Base-by-base conservation (phyloP, 768 basidiomycete species). In the Auricularia auricula-judae region DNA sequence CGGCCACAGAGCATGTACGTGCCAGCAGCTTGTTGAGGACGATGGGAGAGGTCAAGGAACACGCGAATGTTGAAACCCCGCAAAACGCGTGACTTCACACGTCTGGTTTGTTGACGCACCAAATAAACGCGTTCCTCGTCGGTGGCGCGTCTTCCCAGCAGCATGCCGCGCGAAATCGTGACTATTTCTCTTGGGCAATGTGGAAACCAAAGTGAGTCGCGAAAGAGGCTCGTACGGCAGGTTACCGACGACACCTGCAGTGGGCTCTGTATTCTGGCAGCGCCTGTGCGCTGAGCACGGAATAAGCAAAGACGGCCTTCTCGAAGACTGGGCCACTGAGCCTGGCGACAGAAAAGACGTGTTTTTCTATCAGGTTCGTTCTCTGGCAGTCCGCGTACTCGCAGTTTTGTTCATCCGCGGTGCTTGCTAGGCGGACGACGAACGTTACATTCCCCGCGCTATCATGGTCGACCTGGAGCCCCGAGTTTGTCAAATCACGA, bases 251-350 rank as follows among this genome's bases (percentile, higher is more conserved):
- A 64, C 64, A 58, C 34, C 56, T 65, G 54, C 53, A 98, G 96
- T 98, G 87, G 93, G 94, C 58, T 88, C 92, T 62, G 94, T 97
- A 67, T 99, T 89, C 78, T 99, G 97, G 97, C 94, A 98, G 71
- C 89, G 96, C 56, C 84, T 99, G n/a, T 98, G 97, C 70, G 92
- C 93, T 18, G 97, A 99, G 76, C 97, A 99, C 75, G 97, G 97
- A 18, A 98, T 99, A 78, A 94, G 84, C 74, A 88, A 89, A 64
- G 90, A 95, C 69, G 97, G 97, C 36, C 92, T 93, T 65, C 86
- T 98, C 61, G 95, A 98, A 74, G 95, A 98, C 67, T 96, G 93
- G 91, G 94, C 95, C 4, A 91, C 88, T 1, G 93, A 95, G 70
- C 91, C 91, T n/a, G 92, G 92, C 8, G 97, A 99, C 76, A 82